Evolutionary conservation across 2,329 filamentous ascomycete species (phyloP), one percentile per base, ranked within the genome.

Genomic region (Dryadomyces quercivorus): DNA sequence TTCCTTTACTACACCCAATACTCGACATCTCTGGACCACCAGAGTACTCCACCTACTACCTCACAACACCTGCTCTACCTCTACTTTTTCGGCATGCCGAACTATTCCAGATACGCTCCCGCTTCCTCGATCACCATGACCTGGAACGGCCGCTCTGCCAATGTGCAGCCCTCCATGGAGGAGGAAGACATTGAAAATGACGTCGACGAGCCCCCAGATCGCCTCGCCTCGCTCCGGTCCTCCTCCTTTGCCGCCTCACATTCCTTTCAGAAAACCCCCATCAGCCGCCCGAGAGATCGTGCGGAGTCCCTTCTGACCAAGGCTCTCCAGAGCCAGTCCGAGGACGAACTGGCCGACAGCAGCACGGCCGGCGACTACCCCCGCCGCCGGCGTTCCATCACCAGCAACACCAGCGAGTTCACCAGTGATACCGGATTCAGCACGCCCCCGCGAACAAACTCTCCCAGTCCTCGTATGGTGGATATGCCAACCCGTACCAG

Each of bases 381-480:
- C 21, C 66, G 69, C 38, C 71, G 77, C 56, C 72, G 77, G 61
- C 75, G 82, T 57, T 92, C 86, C 57, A 83, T 85, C 62, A 85
- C 84, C 66, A 94, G 88, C 73, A 92, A 85, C 64, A 73, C 82
- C 61, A 95, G 90, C 70, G 92, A 96, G 60, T 76, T 97, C 55
- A 96, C 90, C n/a, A 96, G 91, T 69, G 93, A 96, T 64, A 93
- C 88, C 56, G 91, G 88, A 56, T 72, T 94, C 56, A 95, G 91
- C 18, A 96, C 89, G 63, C 90, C 92, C 45, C 86, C 88, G n/a
- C 78, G 89, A 55, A 88, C 88, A 40, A 89, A 82, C 66, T 92
- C 89, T 0, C 89, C 91, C 1, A 97, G 92, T 64, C 92, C 93
- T 18, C 89, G 89, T n/a, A 75, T 85, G 2, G 82, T 82, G 5